Percentiles rank a stretch among this genome's conserved stretches.
These are phyloP conservation scores for Tylopilus plumbeoviolaceoides DNA, from an alignment of 768 basidiomycete genomes.

Conservation along the genomic window DNA sequence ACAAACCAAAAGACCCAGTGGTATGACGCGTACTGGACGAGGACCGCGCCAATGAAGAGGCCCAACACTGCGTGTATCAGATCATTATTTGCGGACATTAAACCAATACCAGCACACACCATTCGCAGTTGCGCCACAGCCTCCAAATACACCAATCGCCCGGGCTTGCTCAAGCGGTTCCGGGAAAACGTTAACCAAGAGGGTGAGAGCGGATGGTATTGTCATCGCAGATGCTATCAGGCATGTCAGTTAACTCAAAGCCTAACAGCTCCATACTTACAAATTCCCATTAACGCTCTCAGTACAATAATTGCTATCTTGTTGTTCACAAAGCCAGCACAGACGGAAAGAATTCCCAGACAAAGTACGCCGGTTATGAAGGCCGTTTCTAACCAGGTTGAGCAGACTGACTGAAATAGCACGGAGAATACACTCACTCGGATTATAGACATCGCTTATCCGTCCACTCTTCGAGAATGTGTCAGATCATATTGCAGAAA, in stretches of 20 bases:
- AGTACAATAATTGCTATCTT: conserved; percentile 48
- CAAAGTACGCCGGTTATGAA: conserved; percentile 39
- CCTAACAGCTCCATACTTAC: conserved; percentile 17
- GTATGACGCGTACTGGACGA: conserved; percentile 40
- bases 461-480: conserved; percentile 20
- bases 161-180: conserved; percentile 43
- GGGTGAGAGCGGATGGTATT: conserved; percentile 45
- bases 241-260: background rate
- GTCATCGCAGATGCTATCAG: conserved; percentile 44
- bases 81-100: background rate
- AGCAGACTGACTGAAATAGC: conserved; percentile 20
- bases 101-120: conserved; percentile 18
- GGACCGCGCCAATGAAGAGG: conserved; percentile 41
- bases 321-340: conserved; percentile 42
- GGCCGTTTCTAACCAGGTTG: conserved; percentile 36
- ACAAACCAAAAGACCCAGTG: conserved; percentile 51
- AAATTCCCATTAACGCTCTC: conserved; percentile 49
- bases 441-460: conserved; percentile 23
- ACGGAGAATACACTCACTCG: conserved; percentile 27
- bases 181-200: conserved; percentile 49
- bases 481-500: conserved; percentile 4
- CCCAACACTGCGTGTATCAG: conserved; percentile 34
- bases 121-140: conserved; percentile 44
- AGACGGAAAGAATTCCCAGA: conserved; percentile 43
- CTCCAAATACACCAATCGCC: conserved; percentile 47